phyloP scores from a whole-genome alignment of 208 protist species.

The Trypanosomatidae sp. region DNA sequence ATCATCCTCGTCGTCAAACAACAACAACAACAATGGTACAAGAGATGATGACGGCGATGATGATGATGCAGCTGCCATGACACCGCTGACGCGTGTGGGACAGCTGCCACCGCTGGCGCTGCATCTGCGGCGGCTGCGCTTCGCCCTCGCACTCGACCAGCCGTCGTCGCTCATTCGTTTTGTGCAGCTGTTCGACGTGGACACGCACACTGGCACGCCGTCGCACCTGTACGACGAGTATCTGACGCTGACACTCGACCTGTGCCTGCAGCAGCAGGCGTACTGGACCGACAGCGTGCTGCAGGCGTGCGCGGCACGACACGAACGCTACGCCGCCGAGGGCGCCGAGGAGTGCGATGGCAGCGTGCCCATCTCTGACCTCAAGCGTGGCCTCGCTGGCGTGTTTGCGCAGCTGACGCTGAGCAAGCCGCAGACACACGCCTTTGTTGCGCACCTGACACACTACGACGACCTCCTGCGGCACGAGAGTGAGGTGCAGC shows the following conservation, averaged over 20 bases:
- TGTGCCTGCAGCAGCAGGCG: constrained; percentile 52
- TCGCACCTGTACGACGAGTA: constrained; percentile 77
- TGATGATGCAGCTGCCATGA: too few species aligned
- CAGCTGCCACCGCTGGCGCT: constrained; percentile 27
- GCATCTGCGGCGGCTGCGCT: constrained; percentile 56
- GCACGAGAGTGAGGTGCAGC: constrained; percentile 41
- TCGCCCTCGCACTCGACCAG: constrained; percentile 73
- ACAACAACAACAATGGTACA: background rate
- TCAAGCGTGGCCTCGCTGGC: constrained; percentile 23
- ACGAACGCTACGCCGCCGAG: constrained; percentile 21
- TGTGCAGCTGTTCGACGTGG: constrained; percentile 36
- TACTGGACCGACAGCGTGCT: constrained; percentile 39
- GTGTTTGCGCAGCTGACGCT: constrained; percentile 16
- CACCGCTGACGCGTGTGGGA: constrained; percentile 27
- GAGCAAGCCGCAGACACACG: constrained; percentile 17
- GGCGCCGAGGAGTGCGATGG: constrained; percentile 56
- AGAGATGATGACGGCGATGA: too few species aligned
- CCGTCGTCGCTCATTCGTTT: constrained; percentile 32
- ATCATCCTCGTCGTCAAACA: background rate
- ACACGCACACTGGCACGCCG: constrained; percentile 27
- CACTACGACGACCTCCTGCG: constrained; percentile 50
- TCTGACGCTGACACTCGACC: constrained; percentile 49
- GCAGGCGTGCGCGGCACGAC: constrained; percentile 15
- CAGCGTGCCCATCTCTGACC: constrained; percentile 28
- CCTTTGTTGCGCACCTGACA: constrained; percentile 51